These are phyloP conservation scores for Closterium sp. DNA, from an alignment of 139 green algal species.

Conservation along the genomic window DNA sequence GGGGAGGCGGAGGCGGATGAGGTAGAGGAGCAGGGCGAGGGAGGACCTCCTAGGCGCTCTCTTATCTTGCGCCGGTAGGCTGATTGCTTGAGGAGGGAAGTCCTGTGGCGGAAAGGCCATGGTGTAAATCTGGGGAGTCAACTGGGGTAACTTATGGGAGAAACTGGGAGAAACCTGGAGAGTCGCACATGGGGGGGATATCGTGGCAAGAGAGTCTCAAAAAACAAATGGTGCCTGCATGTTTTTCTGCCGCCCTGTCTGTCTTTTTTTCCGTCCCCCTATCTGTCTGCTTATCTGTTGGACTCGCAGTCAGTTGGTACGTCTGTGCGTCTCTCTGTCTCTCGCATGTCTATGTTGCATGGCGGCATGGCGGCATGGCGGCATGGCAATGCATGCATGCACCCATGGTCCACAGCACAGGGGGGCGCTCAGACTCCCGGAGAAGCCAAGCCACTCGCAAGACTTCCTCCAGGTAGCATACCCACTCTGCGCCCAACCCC, in stretches of 20 bases:
- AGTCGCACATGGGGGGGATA: too few species aligned
- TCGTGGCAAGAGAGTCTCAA: too few species aligned
- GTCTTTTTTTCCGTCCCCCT: not conserved
- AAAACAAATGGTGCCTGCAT: too few species aligned
- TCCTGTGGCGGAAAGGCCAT: not conserved
- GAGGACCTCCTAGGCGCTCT: too few species aligned
- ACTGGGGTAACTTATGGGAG: too few species aligned
- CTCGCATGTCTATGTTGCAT: not conserved
- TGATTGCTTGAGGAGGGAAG: not conserved
- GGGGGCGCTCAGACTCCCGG: not conserved
- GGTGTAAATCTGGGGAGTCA: too few species aligned
- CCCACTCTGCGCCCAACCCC: too few species aligned
- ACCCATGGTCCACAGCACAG: not conserved
- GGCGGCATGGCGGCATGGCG: not conserved
- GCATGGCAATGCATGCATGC: conserved; percentile 5
- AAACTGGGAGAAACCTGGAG: too few species aligned
- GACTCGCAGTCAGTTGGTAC: not conserved
- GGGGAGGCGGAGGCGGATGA: not conserved
- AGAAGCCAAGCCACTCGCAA: not conserved
- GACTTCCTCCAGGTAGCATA: not conserved
- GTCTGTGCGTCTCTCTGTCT: not conserved
- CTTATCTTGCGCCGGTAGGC: not conserved
- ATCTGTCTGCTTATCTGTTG: not conserved
- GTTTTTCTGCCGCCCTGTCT: not conserved
- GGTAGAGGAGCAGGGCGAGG: not conserved